Evolutionary conservation across 2,329 filamentous ascomycete genomes (phyloP), one percentile per base, ranked within the genome.

Genomic region (Colletotrichum euphorbiae): DNA sequence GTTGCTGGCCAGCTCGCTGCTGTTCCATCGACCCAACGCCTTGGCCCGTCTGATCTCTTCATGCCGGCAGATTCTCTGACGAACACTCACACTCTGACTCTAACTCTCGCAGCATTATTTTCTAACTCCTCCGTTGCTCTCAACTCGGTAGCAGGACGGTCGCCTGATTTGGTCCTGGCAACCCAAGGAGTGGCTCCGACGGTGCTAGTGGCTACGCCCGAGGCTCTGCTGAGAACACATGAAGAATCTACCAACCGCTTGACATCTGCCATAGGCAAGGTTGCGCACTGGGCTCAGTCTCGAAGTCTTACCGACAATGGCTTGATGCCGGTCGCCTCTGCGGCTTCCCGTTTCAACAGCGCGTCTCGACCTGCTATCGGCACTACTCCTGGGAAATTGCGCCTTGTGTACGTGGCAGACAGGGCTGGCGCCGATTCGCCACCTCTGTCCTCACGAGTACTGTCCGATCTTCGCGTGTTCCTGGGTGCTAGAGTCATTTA

Each of bases 71-170:
- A 97, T 73, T 89, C 91, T 6, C 88, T 98, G 51, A 90, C 91
- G 7, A 88, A 91, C 60, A 90, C 91, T 0, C 95, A 97, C 80
- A 89, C 93, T 2, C 86, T 98, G 28, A 88, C 90, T 62, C 84
- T 97, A 68, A 93, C 93, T 0, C 84, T 99, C 65, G 89, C 91
- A 1, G 94, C 94, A 0, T 86, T 99, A 8, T 97, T 90, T 80
- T 91, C 89, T 21, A 96, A 97, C 76, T 86, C 93, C 17, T 96
- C 93, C 0, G 81, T 99, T 19, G 93, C 94, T 28, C 86, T 99
- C 74, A 98, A 93, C 80, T 96, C 94, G 0, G 94, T 97, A 28
- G 92, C 94, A 15, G 91, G 91, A 6, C 85, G 88, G 40, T 88
- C 88, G 11, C 84, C 91, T 12, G 89, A 96, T 75, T 85, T 98